Evolutionary conservation across 192 early-diverging fungal genomes (phyloP).

Genomic region (Coemansia sp.): DNA sequence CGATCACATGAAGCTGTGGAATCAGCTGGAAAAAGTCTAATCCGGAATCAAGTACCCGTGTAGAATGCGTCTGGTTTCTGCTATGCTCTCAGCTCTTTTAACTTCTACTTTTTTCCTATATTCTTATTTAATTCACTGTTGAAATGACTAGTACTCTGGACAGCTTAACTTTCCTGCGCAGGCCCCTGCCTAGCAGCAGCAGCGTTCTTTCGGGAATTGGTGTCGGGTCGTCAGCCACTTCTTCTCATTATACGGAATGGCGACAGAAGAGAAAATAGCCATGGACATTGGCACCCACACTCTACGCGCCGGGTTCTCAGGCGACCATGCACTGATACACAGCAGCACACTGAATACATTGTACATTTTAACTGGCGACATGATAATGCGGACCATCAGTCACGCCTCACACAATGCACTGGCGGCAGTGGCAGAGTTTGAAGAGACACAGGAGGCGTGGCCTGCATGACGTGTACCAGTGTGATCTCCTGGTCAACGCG

Average conservation of each 20-base stretch:
- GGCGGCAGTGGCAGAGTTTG: no score
- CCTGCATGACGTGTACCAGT: constrained; percentile 25
- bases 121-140: neutral
- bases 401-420: neutral
- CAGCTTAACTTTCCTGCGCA: neutral
- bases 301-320: constrained; percentile 86
- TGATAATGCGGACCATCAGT: neutral
- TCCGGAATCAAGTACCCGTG: neutral
- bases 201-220: neutral
- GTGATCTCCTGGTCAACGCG: constrained; percentile 75
- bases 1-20: constrained; percentile 22
- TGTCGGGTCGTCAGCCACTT: neutral
- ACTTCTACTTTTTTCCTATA: neutral
- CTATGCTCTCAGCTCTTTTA: neutral
- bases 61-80: neutral
- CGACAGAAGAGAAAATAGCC: constrained; percentile 79
- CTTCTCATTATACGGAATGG: constrained; percentile 23
- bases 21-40: neutral
- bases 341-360: constrained; percentile 18
- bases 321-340: constrained; percentile 76
- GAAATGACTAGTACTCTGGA: constrained; percentile 1
- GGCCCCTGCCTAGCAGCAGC: neutral
- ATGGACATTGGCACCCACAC: constrained; percentile 83
- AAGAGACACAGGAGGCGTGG: no score
- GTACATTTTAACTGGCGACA: neutral